Base-by-base conservation (phyloP, 768 basidiomycete species). In the Polyporus arcularius region DNA sequence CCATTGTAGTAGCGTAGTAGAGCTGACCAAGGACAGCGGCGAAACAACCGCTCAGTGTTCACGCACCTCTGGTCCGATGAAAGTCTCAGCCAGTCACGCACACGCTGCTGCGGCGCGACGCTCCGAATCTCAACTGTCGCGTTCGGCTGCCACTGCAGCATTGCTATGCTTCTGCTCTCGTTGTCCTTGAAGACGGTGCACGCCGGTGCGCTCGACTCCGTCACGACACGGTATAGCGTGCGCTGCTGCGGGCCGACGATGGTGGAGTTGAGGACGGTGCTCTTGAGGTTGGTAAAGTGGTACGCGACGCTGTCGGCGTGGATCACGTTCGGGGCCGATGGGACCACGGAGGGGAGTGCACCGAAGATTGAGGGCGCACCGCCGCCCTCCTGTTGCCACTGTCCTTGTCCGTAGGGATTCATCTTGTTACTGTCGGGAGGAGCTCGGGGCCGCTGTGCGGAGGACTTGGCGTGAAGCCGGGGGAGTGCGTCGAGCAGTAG, bases 341-440 rank as follows among this genome's bases (percentile, higher is more conserved):
- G 74, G 68, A 68, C 72, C 32, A 78, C 65, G 26, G 73, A 85
- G 31, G 87, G 87, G 18, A 88, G 81, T 0, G 85, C 86, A 5
- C 87, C 87, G 65, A 82, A 85, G 58, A 87, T 72, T 49, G 87
- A 87, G 49, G 85, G 82, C 4, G 76, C 67, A 16, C 41, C 55
- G 35, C 61, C 57, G 64, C 68, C 68, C 58, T 61, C 61, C 43
- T 63, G 61, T 61, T 62, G 62, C 26, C 45, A 35, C 53, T 56
- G 46, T 15, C 54, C 56, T 57, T 67, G 64, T 30, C 59, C 62
- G 60, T 68, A 72, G 26, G 71, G 71, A 61, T 72, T 70, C 68
- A 70, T 72, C 21, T 26, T 26, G 21, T 26, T 26, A 26, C 21
- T 26, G 14, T 10, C 45, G 15, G 21, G 42, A 15, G 30, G 3